Conservation (phyloP, 306 rosid genomes). For the Quercus dentata region DNA sequence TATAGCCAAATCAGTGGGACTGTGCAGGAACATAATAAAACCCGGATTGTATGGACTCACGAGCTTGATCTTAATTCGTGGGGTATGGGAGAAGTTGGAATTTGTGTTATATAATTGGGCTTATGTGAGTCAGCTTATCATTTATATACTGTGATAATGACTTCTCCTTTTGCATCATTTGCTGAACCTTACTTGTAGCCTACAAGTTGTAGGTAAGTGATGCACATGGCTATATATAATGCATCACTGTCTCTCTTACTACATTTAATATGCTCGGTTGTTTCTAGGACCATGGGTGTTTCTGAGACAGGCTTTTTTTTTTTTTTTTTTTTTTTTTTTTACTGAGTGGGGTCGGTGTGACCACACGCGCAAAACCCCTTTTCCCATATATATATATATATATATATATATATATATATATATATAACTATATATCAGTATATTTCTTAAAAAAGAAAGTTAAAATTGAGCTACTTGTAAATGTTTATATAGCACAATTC, state of each 20-base stretch:
- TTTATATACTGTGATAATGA: constrained; percentile 7
- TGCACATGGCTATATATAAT: constrained; percentile 12
- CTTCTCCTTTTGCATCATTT: constrained; percentile 11
- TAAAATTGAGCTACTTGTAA: no score
- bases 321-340: no score
- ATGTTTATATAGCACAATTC: no score
- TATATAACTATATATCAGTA: no score
- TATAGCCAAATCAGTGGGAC: neutral
- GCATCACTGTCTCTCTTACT: neutral
- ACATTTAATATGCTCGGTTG: no score
- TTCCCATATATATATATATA: no score
- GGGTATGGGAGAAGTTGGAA: neutral
- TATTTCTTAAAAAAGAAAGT: no score
- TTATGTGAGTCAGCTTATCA: constrained; percentile 21
- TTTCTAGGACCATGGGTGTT: no score
- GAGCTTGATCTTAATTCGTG: neutral
- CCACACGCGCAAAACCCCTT: no score
- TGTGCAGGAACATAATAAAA: neutral
- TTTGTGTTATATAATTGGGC: neutral
- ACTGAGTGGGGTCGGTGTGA: no score
- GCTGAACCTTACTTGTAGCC: constrained; percentile 8
- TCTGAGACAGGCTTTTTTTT: no score
- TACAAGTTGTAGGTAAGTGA: neutral
- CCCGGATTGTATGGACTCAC: constrained; percentile 15
- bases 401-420: no score